Evolutionary conservation across 352 stramenopile species (phyloP).

Genomic region (Thalassiosira hispida): DNA sequence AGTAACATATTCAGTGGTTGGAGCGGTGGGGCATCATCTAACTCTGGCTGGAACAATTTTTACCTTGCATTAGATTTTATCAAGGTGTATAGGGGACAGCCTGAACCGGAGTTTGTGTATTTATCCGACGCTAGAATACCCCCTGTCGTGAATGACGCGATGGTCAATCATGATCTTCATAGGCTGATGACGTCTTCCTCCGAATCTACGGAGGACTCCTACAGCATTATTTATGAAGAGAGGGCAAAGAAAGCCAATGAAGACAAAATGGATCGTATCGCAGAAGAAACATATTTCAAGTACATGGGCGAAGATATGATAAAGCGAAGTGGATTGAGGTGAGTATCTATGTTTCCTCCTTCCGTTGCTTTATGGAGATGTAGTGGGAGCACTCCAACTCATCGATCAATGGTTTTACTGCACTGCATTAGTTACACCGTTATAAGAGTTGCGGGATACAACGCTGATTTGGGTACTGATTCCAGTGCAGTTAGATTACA

Average conservation of each 20-base stretch:
- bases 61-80: slow-evolving; percentile 82
- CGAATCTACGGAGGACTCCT: slow-evolving; percentile 11
- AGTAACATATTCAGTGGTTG: slow-evolving; percentile 45
- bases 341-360: slow-evolving; percentile 9
- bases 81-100: slow-evolving; percentile 78
- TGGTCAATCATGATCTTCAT: slow-evolving; percentile 71
- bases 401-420: background rate
- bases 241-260: slow-evolving; percentile 24
- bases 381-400: background rate
- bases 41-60: slow-evolving; percentile 60
- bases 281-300: slow-evolving; percentile 84
- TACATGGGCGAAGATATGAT: slow-evolving; percentile 83
- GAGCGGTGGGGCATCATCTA: slow-evolving; percentile 13
- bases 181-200: slow-evolving; percentile 41
- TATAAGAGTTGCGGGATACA: slow-evolving; percentile 73
- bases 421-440: slow-evolving; percentile 66
- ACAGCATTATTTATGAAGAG: slow-evolving; percentile 40
- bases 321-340: slow-evolving; percentile 74
- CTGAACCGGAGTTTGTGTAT: slow-evolving; percentile 83
- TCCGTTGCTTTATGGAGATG: background rate
- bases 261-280: slow-evolving; percentile 42
- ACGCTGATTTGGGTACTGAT: slow-evolving; percentile 64
- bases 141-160: slow-evolving; percentile 62
- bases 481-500: slow-evolving; percentile 71
- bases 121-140: slow-evolving; percentile 80